Base-by-base conservation (phyloP, 495 filamentous ascomycete genomes). In the Penicillium flavigenum region DNA sequence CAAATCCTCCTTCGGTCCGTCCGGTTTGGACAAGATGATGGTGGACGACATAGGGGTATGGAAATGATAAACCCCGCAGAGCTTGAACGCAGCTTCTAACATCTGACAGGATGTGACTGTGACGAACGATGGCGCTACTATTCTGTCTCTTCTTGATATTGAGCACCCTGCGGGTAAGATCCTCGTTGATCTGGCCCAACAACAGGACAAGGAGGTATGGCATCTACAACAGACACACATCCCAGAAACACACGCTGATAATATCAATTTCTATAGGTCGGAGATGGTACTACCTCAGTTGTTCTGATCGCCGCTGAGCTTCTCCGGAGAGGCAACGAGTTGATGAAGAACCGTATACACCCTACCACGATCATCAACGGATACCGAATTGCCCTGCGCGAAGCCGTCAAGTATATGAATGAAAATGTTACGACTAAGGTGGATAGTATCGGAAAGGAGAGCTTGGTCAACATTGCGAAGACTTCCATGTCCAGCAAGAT, bases 401-500 rank as follows among this genome's bases (percentile, higher is more conserved):
- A 98, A 79, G 95, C 94, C 49, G 90, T 99, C 64, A 92, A 93
- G 74, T 99, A 96, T 78, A 96, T 99, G 92, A 90, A 88, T 73
- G 94, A 98, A 76, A 96, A 98, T 68, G 88, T 99, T 72, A 89
- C 89, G 76, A 89, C 88, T 58, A 96, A 93, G 76, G 92, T 97
- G 38, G 95, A 98, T 64, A 83, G 85, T 47, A 83, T 99, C 34
- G 92, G 91, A 47, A 84, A 88, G 44, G 94, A 98, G 60, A 90
- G 88, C 56, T 81, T 99, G 53, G 71, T 98, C 65, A 98, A 86
- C 77, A 96, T 99, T 71, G 94, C 94, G 39, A 97, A 92, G 78
- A 99, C 94, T 7, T 98, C 94, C 57, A 99, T 99, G 93, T 96
- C 92, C 42, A 93, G 88, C 79, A 99, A 99, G 77, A 91, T 99